Evolutionary conservation across 1,284 basidiomycete species (phyloP).

Genomic region (Termitomyces sp.): DNA sequence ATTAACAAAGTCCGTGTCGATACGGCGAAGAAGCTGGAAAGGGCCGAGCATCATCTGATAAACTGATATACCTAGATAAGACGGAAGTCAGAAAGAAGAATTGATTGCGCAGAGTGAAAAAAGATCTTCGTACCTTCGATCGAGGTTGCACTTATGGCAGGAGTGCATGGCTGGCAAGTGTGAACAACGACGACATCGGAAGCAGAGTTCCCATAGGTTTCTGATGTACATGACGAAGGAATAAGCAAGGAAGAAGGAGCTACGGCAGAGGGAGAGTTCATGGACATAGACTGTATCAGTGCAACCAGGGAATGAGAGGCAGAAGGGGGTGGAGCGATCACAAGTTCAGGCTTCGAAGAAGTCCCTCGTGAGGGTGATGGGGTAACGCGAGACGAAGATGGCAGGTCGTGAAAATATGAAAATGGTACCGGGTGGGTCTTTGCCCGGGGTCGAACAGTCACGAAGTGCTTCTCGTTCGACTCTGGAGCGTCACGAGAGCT

Average conservation of each 20-base stretch:
- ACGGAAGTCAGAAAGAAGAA: slow-evolving; percentile 2
- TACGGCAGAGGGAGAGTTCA: slow-evolving; percentile 27
- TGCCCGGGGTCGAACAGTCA: slow-evolving; percentile 30
- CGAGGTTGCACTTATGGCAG: slow-evolving; percentile 57
- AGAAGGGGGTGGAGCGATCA: slow-evolving; percentile 18
- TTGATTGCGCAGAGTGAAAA: slow-evolving; percentile 7
- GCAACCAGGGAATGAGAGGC: slow-evolving; percentile 26
- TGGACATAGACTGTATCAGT: slow-evolving; percentile 33
- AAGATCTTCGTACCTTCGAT: slow-evolving; percentile 50
- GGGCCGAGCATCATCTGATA: slow-evolving; percentile 59
- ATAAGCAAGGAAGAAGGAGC: slow-evolving; percentile 22
- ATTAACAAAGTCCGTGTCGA: slow-evolving; percentile 73
- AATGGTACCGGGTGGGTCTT: slow-evolving; percentile 29
- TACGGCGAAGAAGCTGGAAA: slow-evolving; percentile 52
- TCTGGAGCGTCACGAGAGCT: slow-evolving; percentile 14
- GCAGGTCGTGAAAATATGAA: slow-evolving; percentile 17
- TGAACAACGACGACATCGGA: slow-evolving; percentile 42
- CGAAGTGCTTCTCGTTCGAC: slow-evolving; percentile 17
- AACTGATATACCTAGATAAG: slow-evolving; percentile 55
- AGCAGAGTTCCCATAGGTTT: slow-evolving; percentile 26
- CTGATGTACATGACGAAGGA: slow-evolving; percentile 26
- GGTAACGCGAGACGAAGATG: slow-evolving; percentile 10
- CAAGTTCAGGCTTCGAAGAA: slow-evolving; percentile 13
- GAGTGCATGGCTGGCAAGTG: slow-evolving; percentile 55
- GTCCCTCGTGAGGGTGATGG: slow-evolving; percentile 14